Conservation (phyloP, 495 filamentous ascomycete genomes). For the Recurvomyces mirabilis region DNA sequence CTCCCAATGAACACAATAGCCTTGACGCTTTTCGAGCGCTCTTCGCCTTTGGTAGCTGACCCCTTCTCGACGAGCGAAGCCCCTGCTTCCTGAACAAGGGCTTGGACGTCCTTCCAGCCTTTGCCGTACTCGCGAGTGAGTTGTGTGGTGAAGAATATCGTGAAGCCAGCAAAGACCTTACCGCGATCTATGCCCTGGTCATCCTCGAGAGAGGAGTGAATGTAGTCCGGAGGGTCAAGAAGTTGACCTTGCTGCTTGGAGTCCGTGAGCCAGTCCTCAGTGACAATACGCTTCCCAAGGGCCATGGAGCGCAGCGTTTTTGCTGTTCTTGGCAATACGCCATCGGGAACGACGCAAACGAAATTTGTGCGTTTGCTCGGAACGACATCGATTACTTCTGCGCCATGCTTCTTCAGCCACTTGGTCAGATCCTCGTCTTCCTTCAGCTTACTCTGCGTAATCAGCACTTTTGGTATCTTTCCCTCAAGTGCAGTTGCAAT, state of each 20-base stretch:
- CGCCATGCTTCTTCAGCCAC: not conserved
- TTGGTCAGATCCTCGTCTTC: too few species aligned
- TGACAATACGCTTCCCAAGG: conserved; percentile 7
- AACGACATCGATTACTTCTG: conserved; percentile 1
- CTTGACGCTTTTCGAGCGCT: not conserved
- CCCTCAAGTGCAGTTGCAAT: not conserved
- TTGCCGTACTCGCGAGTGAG: conserved; percentile 5
- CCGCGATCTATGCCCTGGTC: not conserved
- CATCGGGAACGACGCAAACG: conserved; percentile 8
- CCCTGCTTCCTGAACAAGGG: conserved; percentile 7
- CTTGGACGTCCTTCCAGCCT: conserved; percentile 11
- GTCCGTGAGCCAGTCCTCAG: conserved; percentile 13
- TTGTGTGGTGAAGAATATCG: conserved; percentile 11
- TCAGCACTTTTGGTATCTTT: not conserved
- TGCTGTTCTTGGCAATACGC: conserved; percentile 1
- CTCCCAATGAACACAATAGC: conserved; percentile 7
- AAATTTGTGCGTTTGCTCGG: conserved; percentile 5
- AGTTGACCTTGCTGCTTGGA: conserved; percentile 1
- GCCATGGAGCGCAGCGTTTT: conserved; percentile 13
- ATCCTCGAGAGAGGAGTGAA: conserved; percentile 2
- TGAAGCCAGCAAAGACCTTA: conserved; percentile 3
- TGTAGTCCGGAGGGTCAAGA: conserved; percentile 10
- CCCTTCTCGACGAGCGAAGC: conserved; percentile 8
- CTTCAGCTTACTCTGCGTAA: not conserved
- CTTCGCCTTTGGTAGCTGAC: not conserved